phyloP scores from a whole-genome alignment of 2,329 filamentous ascomycete genomes.

The Penicillium sp. region DNA sequence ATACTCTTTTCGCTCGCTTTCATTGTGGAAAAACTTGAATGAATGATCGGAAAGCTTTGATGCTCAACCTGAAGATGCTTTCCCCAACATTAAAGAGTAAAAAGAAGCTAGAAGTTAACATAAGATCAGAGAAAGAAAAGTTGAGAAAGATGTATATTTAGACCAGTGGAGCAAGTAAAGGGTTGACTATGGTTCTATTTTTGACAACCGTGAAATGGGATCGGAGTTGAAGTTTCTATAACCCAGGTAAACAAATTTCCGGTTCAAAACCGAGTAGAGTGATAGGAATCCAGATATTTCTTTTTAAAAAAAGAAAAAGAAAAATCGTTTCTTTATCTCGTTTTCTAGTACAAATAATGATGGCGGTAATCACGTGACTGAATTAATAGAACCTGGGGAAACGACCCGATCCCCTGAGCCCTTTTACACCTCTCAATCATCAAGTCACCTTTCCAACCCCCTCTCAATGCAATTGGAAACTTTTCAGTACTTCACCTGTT shows the following conservation, averaged over 20 bases:
- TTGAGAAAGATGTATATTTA: background rate
- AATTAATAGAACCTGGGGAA: background rate
- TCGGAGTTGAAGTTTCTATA: background rate
- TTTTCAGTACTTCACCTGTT: background rate
- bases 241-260: background rate
- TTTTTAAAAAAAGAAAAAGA: background rate
- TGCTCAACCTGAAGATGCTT: background rate
- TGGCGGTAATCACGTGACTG: background rate
- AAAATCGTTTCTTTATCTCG: no score
- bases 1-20: background rate
- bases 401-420: background rate
- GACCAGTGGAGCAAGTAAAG: no score
- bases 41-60: background rate
- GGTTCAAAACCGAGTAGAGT: background rate
- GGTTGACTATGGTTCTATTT: background rate
- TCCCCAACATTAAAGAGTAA: background rate
- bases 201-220: background rate
- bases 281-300: background rate
- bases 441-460: background rate
- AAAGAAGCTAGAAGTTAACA: background rate
- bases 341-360: no score
- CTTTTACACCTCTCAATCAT: no score
- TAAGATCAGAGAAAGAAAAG: background rate
- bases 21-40: background rate
- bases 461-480: background rate